Percentiles rank a stretch among this genome's conserved stretches.
phyloP scores from a whole-genome alignment of 2,329 filamentous ascomycete species.

The Rhytidhysteron rufulum region DNA sequence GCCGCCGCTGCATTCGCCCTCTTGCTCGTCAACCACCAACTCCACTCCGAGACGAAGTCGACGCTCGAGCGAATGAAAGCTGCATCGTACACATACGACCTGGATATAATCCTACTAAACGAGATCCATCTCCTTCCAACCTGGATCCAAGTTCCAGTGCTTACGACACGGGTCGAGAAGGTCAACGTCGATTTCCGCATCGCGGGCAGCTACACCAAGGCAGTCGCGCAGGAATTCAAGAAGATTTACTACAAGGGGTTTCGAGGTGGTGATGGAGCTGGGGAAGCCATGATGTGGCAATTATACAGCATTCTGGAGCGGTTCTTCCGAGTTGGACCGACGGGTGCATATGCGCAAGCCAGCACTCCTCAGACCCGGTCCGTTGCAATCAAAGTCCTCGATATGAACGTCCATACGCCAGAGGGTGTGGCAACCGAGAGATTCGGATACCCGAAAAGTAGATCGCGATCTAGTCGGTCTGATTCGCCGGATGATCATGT shows the following conservation, averaged over 20 bases:
- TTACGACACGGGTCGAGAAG: slow-evolving; percentile 7
- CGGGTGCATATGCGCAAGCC: neutral
- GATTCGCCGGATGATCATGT: neutral
- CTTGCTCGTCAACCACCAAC: slow-evolving; percentile 12
- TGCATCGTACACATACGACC: slow-evolving; percentile 4
- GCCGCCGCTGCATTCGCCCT: slow-evolving; percentile 5
- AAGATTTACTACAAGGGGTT: slow-evolving; percentile 8
- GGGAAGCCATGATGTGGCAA: slow-evolving; percentile 9
- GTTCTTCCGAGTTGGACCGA: slow-evolving; percentile 11
- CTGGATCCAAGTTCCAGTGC: slow-evolving; percentile 10
- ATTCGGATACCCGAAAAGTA: neutral
- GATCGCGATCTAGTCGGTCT: slow-evolving; percentile 2
- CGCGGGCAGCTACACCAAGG: slow-evolving; percentile 5
- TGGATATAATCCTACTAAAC: slow-evolving; percentile 13
- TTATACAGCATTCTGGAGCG: slow-evolving; percentile 14
- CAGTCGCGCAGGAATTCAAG: neutral
- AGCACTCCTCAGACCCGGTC: slow-evolving; percentile 1
- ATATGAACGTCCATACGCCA: slow-evolving; percentile 13
- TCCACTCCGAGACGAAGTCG: slow-evolving; percentile 8
- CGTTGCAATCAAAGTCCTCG: slow-evolving; percentile 9
- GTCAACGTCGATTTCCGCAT: slow-evolving; percentile 12
- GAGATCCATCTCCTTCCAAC: slow-evolving; percentile 13
- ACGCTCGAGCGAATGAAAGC: slow-evolving; percentile 4
- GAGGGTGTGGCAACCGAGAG: slow-evolving; percentile 1
- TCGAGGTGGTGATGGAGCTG: slow-evolving; percentile 1